Conservation (phyloP, 2,329 filamentous ascomycete species). For the Davidsoniella eucalypti region DNA sequence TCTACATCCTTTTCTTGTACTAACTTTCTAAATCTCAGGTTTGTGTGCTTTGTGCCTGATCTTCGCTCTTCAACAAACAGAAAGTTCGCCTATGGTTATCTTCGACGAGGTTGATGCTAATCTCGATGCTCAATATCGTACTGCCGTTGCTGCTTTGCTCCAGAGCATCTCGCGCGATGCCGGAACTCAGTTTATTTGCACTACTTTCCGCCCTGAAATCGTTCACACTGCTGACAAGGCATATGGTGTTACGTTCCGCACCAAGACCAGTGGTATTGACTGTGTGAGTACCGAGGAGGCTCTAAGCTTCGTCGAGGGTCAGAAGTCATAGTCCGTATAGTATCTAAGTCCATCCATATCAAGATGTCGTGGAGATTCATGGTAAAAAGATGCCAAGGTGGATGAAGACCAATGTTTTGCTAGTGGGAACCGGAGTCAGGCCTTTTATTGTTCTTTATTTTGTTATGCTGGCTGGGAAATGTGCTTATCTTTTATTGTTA, state of each 20-base stretch:
- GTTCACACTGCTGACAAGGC: conserved; percentile 90
- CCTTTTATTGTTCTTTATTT: background rate
- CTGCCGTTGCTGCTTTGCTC: conserved; percentile 80
- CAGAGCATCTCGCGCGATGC: conserved; percentile 56
- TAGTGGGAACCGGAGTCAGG: background rate
- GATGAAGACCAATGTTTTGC: background rate
- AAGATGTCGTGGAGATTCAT: too few relatives aligned
- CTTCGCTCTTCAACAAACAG: conserved; percentile 95
- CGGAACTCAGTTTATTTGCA: conserved; percentile 83
- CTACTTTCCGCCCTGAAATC: conserved; percentile 95
- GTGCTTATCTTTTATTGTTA: too few relatives aligned
- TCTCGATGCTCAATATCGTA: conserved; percentile 92
- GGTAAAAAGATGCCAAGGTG: background rate
- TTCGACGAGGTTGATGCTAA: conserved; percentile 99
- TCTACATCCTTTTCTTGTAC: conserved; percentile 8
- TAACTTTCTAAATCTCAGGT: conserved; percentile 33
- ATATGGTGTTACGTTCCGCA: conserved; percentile 86
- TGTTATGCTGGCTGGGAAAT: too few relatives aligned
- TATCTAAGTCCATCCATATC: too few relatives aligned
- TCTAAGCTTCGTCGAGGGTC: conserved; percentile 84
- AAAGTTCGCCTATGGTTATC: conserved; percentile 95
- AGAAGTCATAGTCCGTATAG: conserved; percentile 22
- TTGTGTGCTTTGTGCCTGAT: conserved; percentile 93
- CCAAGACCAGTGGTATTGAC: conserved; percentile 89
- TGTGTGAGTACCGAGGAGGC: conserved; percentile 78